Evolutionary conservation across 2,329 filamentous ascomycete genomes (phyloP).

Genomic region (Hortaea sp.): DNA sequence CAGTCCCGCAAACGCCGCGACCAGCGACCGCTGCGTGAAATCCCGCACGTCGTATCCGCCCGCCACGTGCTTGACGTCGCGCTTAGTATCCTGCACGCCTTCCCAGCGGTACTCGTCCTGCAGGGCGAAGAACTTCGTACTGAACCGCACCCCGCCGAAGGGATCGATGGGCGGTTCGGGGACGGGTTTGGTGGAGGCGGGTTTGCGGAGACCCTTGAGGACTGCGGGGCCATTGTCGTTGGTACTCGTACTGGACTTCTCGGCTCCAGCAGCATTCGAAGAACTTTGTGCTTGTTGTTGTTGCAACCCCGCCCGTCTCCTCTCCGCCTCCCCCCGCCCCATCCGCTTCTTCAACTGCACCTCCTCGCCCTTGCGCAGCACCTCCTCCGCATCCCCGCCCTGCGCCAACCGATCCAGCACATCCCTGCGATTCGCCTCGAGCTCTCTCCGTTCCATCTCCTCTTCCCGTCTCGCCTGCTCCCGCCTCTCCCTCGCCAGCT

Average conservation of each 20-base stretch:
- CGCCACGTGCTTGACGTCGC: slow-evolving; percentile 56
- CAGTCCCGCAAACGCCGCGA: slow-evolving; percentile 82
- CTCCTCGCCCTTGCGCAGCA: slow-evolving; percentile 43
- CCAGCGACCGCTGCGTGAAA: slow-evolving; percentile 70
- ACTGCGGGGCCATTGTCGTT: slow-evolving; percentile 22
- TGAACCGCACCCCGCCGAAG: slow-evolving; percentile 65
- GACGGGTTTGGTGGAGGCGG: slow-evolving; percentile 40
- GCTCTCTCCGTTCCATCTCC: slow-evolving; percentile 56
- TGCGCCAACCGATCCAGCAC: slow-evolving; percentile 60
- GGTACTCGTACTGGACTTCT: slow-evolving; percentile 23
- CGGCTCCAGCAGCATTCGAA: slow-evolving; percentile 1
- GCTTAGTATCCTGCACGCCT: slow-evolving; percentile 58
- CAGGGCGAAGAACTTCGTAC: slow-evolving; percentile 56
- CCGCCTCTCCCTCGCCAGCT: slow-evolving; percentile 54
- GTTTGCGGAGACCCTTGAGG: slow-evolving; percentile 68
- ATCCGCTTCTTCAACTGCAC: slow-evolving; percentile 66
- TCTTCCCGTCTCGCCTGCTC: slow-evolving; percentile 57
- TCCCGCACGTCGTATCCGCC: slow-evolving; percentile 78
- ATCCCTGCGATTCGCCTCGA: slow-evolving; percentile 54
- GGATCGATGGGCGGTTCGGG: slow-evolving; percentile 76
- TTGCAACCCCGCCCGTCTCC: slow-evolving; percentile 32
- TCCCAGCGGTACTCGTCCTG: slow-evolving; percentile 63
- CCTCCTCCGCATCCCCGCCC: slow-evolving; percentile 49
- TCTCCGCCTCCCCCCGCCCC: slow-evolving; percentile 43
- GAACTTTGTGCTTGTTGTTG: slow-evolving; percentile 34